Percentiles rank a stretch among this genome's conserved stretches.
Conservation (phyloP, 148 eudicot species). For the Persicaria maculosa region DNA sequence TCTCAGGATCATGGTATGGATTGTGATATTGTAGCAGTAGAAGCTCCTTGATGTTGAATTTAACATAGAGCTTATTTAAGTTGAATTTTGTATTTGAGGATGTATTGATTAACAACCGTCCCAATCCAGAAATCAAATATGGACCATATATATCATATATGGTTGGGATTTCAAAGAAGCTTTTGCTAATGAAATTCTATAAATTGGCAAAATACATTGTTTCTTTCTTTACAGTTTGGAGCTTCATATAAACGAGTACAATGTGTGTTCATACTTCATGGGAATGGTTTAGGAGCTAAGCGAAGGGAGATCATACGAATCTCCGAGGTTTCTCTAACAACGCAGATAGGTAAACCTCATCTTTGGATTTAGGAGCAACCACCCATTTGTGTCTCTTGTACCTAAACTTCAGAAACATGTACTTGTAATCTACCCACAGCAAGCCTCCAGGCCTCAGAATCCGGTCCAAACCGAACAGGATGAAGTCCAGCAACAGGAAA, state of each 20-base stretch:
- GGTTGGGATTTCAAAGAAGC: constrained; percentile 86
- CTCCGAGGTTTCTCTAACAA: constrained; percentile 46
- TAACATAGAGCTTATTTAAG: no score
- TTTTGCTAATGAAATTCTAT: neutral
- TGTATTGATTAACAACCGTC: no score
- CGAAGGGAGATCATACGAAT: constrained; percentile 21
- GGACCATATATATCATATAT: no score
- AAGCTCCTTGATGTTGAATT: no score
- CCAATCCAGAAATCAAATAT: no score
- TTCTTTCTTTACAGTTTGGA: neutral
- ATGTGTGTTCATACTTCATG: neutral
- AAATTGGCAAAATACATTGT: neutral
- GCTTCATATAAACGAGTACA: neutral
- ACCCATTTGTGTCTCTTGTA: constrained; percentile 52
- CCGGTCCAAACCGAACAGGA: constrained; percentile 50
- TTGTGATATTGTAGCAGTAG: no score
- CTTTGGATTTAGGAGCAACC: constrained; percentile 45
- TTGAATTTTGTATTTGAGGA: no score
- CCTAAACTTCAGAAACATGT: constrained; percentile 36
- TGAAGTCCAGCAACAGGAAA: constrained; percentile 35
- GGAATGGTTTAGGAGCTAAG: neutral
- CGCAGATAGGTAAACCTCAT: constrained; percentile 55
- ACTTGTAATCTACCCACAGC: constrained; percentile 50
- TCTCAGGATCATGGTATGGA: no score
- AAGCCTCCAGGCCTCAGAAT: constrained; percentile 53